Conservation (phyloP, 1,284 basidiomycete species). For the Thelephora terrestris region DNA sequence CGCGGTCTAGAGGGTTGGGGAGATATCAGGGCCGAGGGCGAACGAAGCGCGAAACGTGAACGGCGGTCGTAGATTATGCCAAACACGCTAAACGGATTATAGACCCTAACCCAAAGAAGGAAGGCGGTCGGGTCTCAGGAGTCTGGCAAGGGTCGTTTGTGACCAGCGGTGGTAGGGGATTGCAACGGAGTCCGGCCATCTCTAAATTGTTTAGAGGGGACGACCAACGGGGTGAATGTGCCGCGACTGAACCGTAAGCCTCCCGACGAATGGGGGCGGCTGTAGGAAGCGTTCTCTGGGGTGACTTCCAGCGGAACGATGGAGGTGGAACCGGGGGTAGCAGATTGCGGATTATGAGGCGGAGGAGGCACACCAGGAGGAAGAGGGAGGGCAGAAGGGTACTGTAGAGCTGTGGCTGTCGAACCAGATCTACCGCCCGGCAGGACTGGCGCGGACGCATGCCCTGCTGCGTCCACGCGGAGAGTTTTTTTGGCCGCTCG, state of each 20-base stretch:
- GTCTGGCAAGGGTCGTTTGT: too few species aligned
- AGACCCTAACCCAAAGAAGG: too few species aligned
- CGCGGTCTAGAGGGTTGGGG: too few species aligned
- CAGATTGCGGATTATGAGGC: neutral
- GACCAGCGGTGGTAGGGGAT: neutral
- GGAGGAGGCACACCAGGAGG: neutral
- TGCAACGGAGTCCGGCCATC: neutral
- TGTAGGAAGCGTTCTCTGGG: too few species aligned
- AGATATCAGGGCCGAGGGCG: too few species aligned
- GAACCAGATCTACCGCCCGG: neutral
- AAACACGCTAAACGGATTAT: too few species aligned
- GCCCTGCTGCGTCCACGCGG: slow-evolving; percentile 45
- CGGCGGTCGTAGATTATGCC: too few species aligned
- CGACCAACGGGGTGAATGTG: neutral
- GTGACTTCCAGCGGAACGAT: too few species aligned
- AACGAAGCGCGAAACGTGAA: too few species aligned
- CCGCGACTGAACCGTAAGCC: neutral
- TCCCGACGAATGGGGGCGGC: too few species aligned
- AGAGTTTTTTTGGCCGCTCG: slow-evolving; percentile 39
- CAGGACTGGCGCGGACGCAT: slow-evolving; percentile 35
- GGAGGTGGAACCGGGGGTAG: neutral
- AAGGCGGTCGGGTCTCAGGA: too few species aligned
- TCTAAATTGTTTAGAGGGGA: neutral
- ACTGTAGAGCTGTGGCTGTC: neutral
- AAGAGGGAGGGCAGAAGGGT: neutral